Evolutionary conservation across 495 filamentous ascomycete species (phyloP).

Genomic region (Neurospora sp.): DNA sequence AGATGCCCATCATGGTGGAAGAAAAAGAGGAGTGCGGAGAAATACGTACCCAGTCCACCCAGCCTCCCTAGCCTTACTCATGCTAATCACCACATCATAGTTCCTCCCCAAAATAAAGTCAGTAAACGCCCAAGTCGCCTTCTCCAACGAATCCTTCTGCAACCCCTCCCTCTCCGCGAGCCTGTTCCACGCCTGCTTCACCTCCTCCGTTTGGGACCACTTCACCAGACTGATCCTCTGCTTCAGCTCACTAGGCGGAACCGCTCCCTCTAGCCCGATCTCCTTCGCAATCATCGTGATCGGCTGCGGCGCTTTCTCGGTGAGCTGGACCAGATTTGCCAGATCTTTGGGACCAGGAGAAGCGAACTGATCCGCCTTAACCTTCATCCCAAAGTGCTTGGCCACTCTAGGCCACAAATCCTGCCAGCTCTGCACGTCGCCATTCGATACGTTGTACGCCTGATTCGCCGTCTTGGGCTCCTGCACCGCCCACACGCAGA

Average conservation of each 20-base stretch:
- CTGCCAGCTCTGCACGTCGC: slow-evolving; percentile 44
- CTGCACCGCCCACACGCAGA: slow-evolving; percentile 43
- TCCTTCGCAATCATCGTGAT: slow-evolving; percentile 28
- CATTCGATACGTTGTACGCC: slow-evolving; percentile 48
- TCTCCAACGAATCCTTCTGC: slow-evolving; percentile 38
- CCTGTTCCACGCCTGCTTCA: slow-evolving; percentile 36
- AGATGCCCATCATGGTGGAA: not conserved
- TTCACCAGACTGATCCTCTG: slow-evolving; percentile 40
- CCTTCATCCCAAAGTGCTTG: slow-evolving; percentile 31
- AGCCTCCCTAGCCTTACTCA: slow-evolving; percentile 48
- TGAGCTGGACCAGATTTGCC: slow-evolving; percentile 13
- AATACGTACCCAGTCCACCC: slow-evolving; percentile 33
- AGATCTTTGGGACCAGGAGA: slow-evolving; percentile 1
- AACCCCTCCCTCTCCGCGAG: slow-evolving; percentile 37
- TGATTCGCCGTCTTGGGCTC: slow-evolving; percentile 35
- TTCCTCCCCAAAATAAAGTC: slow-evolving; percentile 41
- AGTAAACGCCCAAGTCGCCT: slow-evolving; percentile 48
- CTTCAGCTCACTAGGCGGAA: slow-evolving; percentile 25
- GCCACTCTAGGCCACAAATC: slow-evolving; percentile 46
- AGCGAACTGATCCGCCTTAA: slow-evolving; percentile 38
- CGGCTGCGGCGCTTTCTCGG: slow-evolving; percentile 26
- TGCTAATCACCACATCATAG: slow-evolving; percentile 39
- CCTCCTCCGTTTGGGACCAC: slow-evolving; percentile 41
- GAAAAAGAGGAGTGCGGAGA: not conserved
- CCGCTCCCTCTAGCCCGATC: slow-evolving; percentile 26